A percentile compares a stretch with the other conserved stretches of the same genome.
phyloP scores from a whole-genome alignment of 306 rosid species.

The Calophaca sinica region DNA sequence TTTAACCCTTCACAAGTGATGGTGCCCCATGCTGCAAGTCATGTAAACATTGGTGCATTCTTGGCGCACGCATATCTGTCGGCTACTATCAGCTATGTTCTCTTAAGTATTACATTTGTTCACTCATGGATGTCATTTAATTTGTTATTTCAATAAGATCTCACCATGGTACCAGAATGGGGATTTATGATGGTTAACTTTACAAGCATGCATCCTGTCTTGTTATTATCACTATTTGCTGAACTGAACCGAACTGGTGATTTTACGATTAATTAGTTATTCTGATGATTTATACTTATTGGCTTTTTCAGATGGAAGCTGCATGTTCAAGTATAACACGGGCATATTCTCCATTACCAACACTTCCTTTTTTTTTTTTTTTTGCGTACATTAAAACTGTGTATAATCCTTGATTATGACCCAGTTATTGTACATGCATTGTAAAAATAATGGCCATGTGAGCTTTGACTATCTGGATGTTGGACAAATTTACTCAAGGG shows the following conservation, averaged over 20 bases:
- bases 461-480: constrained; percentile 4
- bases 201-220: background rate
- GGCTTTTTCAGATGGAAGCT: constrained; percentile 43
- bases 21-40: background rate
- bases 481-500: constrained; percentile 11
- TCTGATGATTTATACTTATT: constrained; percentile 5
- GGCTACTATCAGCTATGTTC: background rate
- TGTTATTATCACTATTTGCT: background rate
- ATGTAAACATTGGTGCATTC: constrained; percentile 20
- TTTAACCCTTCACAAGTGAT: constrained; percentile 5
- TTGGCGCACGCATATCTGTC: no score
- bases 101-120: background rate
- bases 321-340: constrained; percentile 33
- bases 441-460: constrained; percentile 16
- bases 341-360: constrained; percentile 30
- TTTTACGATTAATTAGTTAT: background rate
- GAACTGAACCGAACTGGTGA: background rate
- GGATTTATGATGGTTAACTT: background rate
- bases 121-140: background rate
- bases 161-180: background rate
- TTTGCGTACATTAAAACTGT: constrained; percentile 6
- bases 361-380: background rate
- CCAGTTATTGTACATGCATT: constrained; percentile 43
- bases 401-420: constrained; percentile 22
- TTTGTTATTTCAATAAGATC: background rate